Percentiles rank a stretch among this genome's conserved stretches.
Conservation (phyloP, 129 eudicot genomes). For the Lactuca saligna region DNA sequence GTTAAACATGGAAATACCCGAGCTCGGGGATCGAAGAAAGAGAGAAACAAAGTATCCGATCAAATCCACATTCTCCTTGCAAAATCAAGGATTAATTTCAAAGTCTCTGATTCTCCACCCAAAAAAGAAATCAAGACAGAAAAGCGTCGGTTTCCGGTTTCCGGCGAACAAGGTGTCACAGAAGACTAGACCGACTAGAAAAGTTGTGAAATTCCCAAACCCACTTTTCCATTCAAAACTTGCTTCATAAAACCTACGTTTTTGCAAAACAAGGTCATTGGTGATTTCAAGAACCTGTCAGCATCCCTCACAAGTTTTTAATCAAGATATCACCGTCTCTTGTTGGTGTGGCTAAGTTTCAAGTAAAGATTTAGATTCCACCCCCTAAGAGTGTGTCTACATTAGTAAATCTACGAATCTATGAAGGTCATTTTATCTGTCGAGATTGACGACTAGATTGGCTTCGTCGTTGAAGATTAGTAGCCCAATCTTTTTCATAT, state of each 20-base stretch:
- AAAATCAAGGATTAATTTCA: conserved; percentile 71
- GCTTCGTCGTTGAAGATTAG: conserved; percentile 47
- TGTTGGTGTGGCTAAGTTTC: conserved; percentile 40
- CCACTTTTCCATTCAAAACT: conserved; percentile 77
- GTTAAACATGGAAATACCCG: conserved; percentile 50
- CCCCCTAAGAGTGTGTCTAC: conserved; percentile 28
- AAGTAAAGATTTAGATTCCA: conserved; percentile 56
- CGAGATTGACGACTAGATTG: conserved; percentile 58
- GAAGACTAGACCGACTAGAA: conserved; percentile 75
- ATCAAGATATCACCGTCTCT: conserved; percentile 46
- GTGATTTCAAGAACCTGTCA: conserved; percentile 44
- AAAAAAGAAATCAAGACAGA: conserved; percentile 50
- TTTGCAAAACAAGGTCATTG: conserved; percentile 60
- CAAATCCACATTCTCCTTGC: conserved; percentile 55
- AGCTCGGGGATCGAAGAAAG: conserved; percentile 57
- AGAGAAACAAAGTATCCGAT: conserved; percentile 54
- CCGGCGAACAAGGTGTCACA: conserved; percentile 79
- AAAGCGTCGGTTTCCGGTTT: conserved; percentile 50
- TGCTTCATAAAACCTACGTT: conserved; percentile 36
- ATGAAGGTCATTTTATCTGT: conserved; percentile 65
- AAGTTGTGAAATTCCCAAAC: conserved; percentile 81
- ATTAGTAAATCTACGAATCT: conserved; percentile 42
- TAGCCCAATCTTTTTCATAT: not conserved
- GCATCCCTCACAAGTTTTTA: conserved; percentile 85
- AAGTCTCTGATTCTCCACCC: conserved; percentile 47